These are phyloP conservation scores for Eruca vesicaria DNA, from an alignment of 441 rosid species.

Conservation along the genomic window DNA sequence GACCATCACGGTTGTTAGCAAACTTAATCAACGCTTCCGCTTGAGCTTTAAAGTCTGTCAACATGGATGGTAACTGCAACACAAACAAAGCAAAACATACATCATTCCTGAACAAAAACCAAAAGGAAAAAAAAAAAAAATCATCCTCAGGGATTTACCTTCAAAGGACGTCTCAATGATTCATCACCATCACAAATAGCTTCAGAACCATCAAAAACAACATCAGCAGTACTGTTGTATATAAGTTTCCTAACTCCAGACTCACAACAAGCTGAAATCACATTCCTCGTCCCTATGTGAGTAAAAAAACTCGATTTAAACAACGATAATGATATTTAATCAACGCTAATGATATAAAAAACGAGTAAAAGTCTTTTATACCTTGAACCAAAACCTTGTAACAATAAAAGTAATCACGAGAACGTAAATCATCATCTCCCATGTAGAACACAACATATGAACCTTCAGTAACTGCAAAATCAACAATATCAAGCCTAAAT, in stretches of 20 bases:
- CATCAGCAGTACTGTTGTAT: slow-evolving; percentile 82
- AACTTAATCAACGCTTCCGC: slow-evolving; percentile 75
- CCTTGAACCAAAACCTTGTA: slow-evolving; percentile 87
- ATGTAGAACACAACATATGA: slow-evolving; percentile 68
- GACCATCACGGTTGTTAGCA: slow-evolving; percentile 78
- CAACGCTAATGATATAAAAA: background rate
- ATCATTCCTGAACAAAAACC: slow-evolving; percentile 16
- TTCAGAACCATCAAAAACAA: slow-evolving; percentile 72
- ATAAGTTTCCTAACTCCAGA: slow-evolving; percentile 75
- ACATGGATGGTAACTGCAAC: slow-evolving; percentile 59
- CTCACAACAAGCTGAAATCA: slow-evolving; percentile 70
- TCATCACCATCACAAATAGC: slow-evolving; percentile 66
- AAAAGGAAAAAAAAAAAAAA: slow-evolving; percentile 6
- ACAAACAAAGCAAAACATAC: slow-evolving; percentile 18
- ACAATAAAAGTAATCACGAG: slow-evolving; percentile 48
- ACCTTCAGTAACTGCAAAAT: slow-evolving; percentile 61
- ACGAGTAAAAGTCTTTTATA: slow-evolving; percentile 17
- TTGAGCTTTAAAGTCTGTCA: slow-evolving; percentile 91
- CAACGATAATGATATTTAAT: background rate
- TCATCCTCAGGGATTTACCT: slow-evolving; percentile 42
- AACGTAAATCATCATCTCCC: slow-evolving; percentile 52
- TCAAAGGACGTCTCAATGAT: slow-evolving; percentile 58
- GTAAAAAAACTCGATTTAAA: background rate
- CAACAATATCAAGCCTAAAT: background rate
- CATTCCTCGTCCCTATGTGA: slow-evolving; percentile 72